A percentile compares a stretch with the other conserved stretches of the same genome.
phyloP scores from a whole-genome alignment of 768 basidiomycete species.

The Rhodosporidiobolus odoratus region DNA sequence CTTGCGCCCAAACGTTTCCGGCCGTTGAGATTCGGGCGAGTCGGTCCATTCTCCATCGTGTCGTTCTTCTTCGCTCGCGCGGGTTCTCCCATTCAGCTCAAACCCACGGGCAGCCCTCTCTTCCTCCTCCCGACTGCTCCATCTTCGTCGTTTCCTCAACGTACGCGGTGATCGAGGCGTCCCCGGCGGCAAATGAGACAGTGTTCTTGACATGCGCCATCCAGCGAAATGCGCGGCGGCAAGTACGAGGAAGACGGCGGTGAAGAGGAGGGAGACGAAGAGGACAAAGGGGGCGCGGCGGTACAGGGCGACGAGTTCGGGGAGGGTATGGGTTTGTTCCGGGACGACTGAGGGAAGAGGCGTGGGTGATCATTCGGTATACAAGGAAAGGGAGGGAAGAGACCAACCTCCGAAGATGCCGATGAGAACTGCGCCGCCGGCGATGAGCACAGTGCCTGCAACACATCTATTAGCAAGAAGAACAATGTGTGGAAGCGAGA shows the following conservation, averaged over 20 bases:
- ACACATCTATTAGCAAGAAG: neutral
- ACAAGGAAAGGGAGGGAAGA: neutral
- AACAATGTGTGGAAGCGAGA: too few relatives aligned
- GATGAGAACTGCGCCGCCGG: conserved; percentile 79
- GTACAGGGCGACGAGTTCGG: conserved; percentile 75
- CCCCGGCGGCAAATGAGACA: neutral
- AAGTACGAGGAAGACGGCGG: conserved; percentile 59
- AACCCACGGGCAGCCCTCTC: too few relatives aligned
- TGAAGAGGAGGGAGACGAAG: conserved; percentile 70
- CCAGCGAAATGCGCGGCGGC: conserved; percentile 52
- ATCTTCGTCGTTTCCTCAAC: neutral
- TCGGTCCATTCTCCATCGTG: neutral
- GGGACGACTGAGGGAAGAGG: conserved; percentile 59
- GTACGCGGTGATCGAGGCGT: neutral
- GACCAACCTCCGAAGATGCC: conserved; percentile 64
- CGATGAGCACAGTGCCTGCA: conserved; percentile 65
- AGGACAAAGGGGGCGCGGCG: conserved; percentile 67
- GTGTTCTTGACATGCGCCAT: conserved; percentile 13
- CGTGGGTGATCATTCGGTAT: neutral
- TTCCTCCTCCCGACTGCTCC: too few relatives aligned
- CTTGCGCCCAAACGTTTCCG: too few relatives aligned
- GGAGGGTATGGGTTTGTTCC: conserved; percentile 76
- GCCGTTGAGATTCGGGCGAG: neutral
- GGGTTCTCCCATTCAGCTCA: too few relatives aligned
- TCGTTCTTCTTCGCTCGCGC: neutral